Conservation (phyloP, 352 stramenopile species). For the Hyaloperonospora arabidopsidis region DNA sequence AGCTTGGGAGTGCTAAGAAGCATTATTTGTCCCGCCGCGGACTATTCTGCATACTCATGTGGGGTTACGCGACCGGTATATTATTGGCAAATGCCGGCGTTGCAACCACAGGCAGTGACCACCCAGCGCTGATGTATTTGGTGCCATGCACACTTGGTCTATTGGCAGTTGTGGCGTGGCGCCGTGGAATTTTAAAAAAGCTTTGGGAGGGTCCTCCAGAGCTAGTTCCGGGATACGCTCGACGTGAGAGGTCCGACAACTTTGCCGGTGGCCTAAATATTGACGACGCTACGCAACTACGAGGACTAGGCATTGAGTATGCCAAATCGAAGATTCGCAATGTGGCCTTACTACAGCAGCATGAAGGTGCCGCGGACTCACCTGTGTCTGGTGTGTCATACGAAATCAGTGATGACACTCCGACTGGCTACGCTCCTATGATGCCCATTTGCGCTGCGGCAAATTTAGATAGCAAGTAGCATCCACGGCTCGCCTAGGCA, state of each 20-base stretch:
- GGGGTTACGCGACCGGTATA: slow-evolving; percentile 91
- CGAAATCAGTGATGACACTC: slow-evolving; percentile 31
- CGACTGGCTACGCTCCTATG: slow-evolving; percentile 6
- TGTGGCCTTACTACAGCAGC: slow-evolving; percentile 33
- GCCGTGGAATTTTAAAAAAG: slow-evolving; percentile 78
- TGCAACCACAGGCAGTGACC: slow-evolving; percentile 86
- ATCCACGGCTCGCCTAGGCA: no score
- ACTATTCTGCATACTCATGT: slow-evolving; percentile 77
- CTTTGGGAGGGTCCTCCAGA: slow-evolving; percentile 86
- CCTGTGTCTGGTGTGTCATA: slow-evolving; percentile 38
- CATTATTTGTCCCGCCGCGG: slow-evolving; percentile 33
- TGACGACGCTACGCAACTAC: slow-evolving; percentile 20
- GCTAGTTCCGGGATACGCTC: slow-evolving; percentile 29
- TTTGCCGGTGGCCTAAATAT: slow-evolving; percentile 24
- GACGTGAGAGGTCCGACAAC: slow-evolving; percentile 20
- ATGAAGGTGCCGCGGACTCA: slow-evolving; percentile 22
- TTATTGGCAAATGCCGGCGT: slow-evolving; percentile 91
- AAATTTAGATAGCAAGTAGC: slow-evolving; percentile 10
- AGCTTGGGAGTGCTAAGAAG: slow-evolving; percentile 39
- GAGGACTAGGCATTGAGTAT: slow-evolving; percentile 22
- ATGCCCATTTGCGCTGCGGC: slow-evolving; percentile 8
- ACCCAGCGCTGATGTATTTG: slow-evolving; percentile 95
- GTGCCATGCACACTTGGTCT: slow-evolving; percentile 89
- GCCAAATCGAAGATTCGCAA: slow-evolving; percentile 25
- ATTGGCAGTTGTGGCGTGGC: slow-evolving; percentile 64